Evolutionary conservation across 1,284 basidiomycete species (phyloP).

Genomic region (Trichosporon sp.): DNA sequence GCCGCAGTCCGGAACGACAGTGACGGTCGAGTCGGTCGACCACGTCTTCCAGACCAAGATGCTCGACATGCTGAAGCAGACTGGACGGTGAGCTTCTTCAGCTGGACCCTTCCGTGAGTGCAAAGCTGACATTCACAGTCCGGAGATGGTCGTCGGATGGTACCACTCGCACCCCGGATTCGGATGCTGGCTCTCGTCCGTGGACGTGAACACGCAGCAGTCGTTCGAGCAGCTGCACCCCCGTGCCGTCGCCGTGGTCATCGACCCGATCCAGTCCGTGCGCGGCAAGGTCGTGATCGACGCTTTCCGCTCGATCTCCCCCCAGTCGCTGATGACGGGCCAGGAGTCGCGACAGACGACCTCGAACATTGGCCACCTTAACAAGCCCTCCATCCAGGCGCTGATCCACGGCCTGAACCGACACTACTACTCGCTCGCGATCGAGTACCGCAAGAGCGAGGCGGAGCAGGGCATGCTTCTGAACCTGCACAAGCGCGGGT

Average conservation of each 20-base stretch:
- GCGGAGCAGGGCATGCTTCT: conserved; percentile 97
- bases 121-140: conserved; percentile 62
- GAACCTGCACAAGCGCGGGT: conserved; percentile 95
- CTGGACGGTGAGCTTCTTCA: conserved; percentile 73
- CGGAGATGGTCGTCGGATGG: conserved; percentile 99
- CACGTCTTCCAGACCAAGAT: conserved; percentile 99
- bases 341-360: conserved; percentile 97
- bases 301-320: conserved; percentile 94
- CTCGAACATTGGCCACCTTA: conserved; percentile 97
- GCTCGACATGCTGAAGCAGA: conserved; percentile 99
- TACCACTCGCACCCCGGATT: conserved; percentile 99
- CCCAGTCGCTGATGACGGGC: conserved; percentile 76
- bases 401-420: conserved; percentile 93
- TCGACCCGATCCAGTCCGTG: conserved; percentile 99
- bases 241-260: conserved; percentile 94
- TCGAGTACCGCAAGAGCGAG: conserved; percentile 95
- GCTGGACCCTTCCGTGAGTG: neutral
- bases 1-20: conserved; percentile 98
- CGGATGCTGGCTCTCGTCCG: conserved; percentile 98
- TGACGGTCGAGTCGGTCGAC: conserved; percentile 98
- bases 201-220: conserved; percentile 99
- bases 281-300: conserved; percentile 99
- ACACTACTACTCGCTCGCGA: conserved; percentile 92
- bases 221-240: conserved; percentile 96
- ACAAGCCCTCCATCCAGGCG: conserved; percentile 97